A percentile compares a stretch with the other conserved stretches of the same genome.
phyloP scores from a whole-genome alignment of 2,329 filamentous ascomycete genomes.

The Daldinia eschscholtzii region DNA sequence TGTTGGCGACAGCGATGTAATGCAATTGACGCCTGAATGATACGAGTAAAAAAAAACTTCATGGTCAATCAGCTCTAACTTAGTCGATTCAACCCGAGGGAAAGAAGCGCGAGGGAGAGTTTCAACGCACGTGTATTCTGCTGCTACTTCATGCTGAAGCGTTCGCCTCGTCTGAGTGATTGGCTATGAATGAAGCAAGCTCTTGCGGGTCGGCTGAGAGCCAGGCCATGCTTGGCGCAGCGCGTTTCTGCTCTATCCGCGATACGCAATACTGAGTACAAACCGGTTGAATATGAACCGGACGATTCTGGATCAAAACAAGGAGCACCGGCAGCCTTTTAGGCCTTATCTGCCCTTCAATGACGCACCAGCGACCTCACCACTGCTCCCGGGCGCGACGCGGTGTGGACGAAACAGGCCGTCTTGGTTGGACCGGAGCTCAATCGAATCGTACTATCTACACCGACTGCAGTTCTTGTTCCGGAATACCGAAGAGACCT shows the following conservation, averaged over 20 bases:
- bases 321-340: conserved; percentile 34
- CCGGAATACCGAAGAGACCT: conserved; percentile 42
- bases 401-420: conserved; percentile 40
- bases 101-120: conserved; percentile 30
- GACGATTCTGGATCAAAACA: conserved; percentile 41
- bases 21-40: conserved; percentile 41
- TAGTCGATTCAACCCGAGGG: conserved; percentile 39
- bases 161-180: conserved; percentile 49
- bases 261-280: conserved; percentile 34
- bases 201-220: conserved; percentile 43
- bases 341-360: conserved; percentile 32
- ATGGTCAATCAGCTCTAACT: conserved; percentile 39
- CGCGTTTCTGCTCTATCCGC: conserved; percentile 40
- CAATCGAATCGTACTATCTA: conserved; percentile 38
- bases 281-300: conserved; percentile 29
- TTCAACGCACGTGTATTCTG: conserved; percentile 41
- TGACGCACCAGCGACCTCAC: conserved; percentile 41
- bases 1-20: conserved; percentile 30
- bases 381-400: conserved; percentile 35
- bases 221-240: conserved; percentile 44
- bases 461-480: conserved; percentile 41
- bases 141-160: conserved; percentile 34
- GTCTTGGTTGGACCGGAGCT: conserved; percentile 38
- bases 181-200: conserved; percentile 43
- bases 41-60: conserved; percentile 31